Evolutionary conservation across 2,329 filamentous ascomycete species (phyloP).

Genomic region (Fusarium ambrosium): DNA sequence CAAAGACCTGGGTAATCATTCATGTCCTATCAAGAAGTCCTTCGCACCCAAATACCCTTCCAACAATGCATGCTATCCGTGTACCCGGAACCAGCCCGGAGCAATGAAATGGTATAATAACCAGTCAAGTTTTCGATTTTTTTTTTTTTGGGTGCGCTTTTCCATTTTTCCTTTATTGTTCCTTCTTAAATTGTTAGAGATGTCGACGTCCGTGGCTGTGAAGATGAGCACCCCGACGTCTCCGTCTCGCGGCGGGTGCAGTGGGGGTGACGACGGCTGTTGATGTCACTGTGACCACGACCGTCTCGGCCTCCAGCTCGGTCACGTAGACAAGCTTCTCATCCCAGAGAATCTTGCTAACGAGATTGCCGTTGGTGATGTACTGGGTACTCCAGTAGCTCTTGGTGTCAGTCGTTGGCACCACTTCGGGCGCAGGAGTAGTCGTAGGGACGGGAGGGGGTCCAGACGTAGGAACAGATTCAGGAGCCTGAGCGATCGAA

Average conservation of each 20-base stretch:
- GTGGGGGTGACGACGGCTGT: slow-evolving; percentile 41
- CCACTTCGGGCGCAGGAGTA: slow-evolving; percentile 45
- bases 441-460: slow-evolving; percentile 30
- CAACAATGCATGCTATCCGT: slow-evolving; percentile 52
- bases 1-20: slow-evolving; percentile 50
- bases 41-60: slow-evolving; percentile 52
- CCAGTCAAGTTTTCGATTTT: slow-evolving; percentile 31
- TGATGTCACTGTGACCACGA: slow-evolving; percentile 56
- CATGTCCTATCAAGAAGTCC: slow-evolving; percentile 52
- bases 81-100: slow-evolving; percentile 56
- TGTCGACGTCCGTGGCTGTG: slow-evolving; percentile 53
- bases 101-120: slow-evolving; percentile 37
- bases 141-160: slow-evolving; percentile 25
- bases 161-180: slow-evolving; percentile 18
- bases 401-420: slow-evolving; percentile 50
- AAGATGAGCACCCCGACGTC: slow-evolving; percentile 52
- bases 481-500: slow-evolving; percentile 15
- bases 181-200: slow-evolving; percentile 37
- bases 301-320: slow-evolving; percentile 56
- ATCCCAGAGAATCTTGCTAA: slow-evolving; percentile 70
- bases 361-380: slow-evolving; percentile 62
- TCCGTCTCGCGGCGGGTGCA: slow-evolving; percentile 37
- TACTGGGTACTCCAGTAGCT: slow-evolving; percentile 65
- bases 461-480: neutral
- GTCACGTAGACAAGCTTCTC: slow-evolving; percentile 69